Percentiles rank a stretch among this genome's conserved stretches.
Evolutionary conservation across 352 stramenopile species (phyloP).

Genomic region (Globisporangium paddicum): DNA sequence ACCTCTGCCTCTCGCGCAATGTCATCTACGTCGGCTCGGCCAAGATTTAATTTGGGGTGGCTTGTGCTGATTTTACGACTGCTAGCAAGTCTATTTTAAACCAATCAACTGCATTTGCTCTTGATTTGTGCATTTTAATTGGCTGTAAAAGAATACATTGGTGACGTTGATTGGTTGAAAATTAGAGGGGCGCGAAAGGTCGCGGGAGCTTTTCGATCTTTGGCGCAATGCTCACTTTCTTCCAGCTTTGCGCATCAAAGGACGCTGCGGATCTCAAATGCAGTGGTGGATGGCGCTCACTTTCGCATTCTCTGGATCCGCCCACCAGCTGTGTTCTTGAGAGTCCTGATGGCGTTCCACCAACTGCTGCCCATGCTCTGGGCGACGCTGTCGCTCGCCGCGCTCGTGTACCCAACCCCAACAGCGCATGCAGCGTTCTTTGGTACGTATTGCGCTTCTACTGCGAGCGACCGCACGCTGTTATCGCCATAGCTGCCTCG

Average conservation of each 20-base stretch:
- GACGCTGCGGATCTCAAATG: background rate
- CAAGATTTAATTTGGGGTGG: slow-evolving; percentile 80
- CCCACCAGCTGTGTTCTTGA: background rate
- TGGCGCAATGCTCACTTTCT: slow-evolving; percentile 11
- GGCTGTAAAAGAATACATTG: slow-evolving; percentile 7
- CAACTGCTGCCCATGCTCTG: slow-evolving; percentile 10
- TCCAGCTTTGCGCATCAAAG: slow-evolving; percentile 12
- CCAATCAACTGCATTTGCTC: slow-evolving; percentile 19
- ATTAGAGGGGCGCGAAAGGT: slow-evolving; percentile 20
- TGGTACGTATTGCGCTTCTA: slow-evolving; percentile 6
- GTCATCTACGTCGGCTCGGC: slow-evolving; percentile 87
- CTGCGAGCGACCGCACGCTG: background rate
- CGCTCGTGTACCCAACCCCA: slow-evolving; percentile 10
- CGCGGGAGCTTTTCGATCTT: slow-evolving; percentile 19
- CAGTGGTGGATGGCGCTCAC: slow-evolving; percentile 1
- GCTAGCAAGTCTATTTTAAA: slow-evolving; percentile 7
- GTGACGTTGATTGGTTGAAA: background rate
- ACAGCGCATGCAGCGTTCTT: slow-evolving; percentile 34
- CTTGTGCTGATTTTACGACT: background rate
- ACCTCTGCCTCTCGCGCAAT: slow-evolving; percentile 87
- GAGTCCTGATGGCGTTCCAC: slow-evolving; percentile 17
- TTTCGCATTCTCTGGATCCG: slow-evolving; percentile 5
- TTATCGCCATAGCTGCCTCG: background rate
- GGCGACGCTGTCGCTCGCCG: slow-evolving; percentile 12
- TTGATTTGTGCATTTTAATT: slow-evolving; percentile 14